A percentile compares a stretch with the other conserved stretches of the same genome.
Evolutionary conservation across 176 grass and related monocot genomes (phyloP).

Genomic region (Guadua angustifolia): DNA sequence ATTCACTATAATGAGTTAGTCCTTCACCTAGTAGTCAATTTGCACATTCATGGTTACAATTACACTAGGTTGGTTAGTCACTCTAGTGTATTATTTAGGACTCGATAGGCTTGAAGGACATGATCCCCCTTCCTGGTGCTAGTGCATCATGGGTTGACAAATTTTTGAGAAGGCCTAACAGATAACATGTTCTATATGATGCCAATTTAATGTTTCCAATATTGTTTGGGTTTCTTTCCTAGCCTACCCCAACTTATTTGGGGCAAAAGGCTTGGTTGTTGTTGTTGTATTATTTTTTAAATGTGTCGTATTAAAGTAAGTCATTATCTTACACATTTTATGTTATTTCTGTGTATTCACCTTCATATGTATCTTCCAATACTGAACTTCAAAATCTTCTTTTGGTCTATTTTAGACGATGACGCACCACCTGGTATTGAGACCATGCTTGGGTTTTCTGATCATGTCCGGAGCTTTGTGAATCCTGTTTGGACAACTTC

Average conservation of each 20-base stretch:
- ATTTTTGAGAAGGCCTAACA: not conserved
- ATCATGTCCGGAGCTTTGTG: conserved; percentile 61
- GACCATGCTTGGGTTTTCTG: conserved; percentile 54
- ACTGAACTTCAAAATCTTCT: conserved; percentile 19
- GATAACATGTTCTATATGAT: not conserved
- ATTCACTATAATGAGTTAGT: not conserved
- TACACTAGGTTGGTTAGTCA: conserved; percentile 10
- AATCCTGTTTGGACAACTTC: conserved; percentile 57
- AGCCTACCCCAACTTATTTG: not conserved
- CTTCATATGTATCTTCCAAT: conserved; percentile 34
- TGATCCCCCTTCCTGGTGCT: conserved; percentile 5
- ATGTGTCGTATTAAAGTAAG: conserved; percentile 12
- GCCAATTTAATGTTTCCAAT: not conserved
- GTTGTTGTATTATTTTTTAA: not conserved
- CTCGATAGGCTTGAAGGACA: not conserved
- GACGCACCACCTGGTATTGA: conserved; percentile 61
- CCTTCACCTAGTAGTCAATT: conserved; percentile 16
- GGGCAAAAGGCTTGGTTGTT: too few relatives aligned
- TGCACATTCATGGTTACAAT: conserved; percentile 17
- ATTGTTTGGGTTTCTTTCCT: not conserved
- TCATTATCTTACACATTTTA: conserved; percentile 20
- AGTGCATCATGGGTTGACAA: not conserved
- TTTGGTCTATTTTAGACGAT: conserved; percentile 66
- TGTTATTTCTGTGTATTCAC: conserved; percentile 16
- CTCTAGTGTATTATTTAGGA: conserved; percentile 5